phyloP scores from a whole-genome alignment of 306 rosid genomes.

The Inga oerstediana region DNA sequence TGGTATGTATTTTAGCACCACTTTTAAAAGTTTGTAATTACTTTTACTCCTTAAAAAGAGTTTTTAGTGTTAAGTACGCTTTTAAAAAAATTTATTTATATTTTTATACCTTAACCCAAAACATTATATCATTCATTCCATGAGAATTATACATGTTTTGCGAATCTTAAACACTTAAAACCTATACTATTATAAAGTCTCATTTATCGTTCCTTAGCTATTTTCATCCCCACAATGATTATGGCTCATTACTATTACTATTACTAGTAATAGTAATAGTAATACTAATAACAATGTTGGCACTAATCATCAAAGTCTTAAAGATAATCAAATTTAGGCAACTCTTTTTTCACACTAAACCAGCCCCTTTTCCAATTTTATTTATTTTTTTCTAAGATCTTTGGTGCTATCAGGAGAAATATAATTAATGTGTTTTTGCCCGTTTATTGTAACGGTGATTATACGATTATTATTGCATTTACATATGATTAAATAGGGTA shows the following conservation, averaged over 20 bases:
- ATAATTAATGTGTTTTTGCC: background rate
- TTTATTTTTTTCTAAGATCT: background rate
- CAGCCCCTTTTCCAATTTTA: background rate
- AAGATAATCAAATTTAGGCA: background rate
- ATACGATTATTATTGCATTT: no score
- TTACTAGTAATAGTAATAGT: no score
- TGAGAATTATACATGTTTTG: slow-evolving; percentile 28
- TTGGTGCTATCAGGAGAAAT: background rate
- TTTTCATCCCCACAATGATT: slow-evolving; percentile 15
- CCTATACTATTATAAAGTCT: background rate
- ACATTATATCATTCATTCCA: background rate
- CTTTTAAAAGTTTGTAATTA: no score
- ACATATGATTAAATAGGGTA: no score
- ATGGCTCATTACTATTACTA: slow-evolving; percentile 1
- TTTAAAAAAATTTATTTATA: no score
- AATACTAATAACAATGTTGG: background rate
- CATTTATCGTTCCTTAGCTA: slow-evolving; percentile 9
- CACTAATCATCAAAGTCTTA: slow-evolving; percentile 28
- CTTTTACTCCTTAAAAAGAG: no score
- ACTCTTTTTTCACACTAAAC: background rate
- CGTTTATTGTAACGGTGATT: no score
- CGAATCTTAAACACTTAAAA: slow-evolving; percentile 26
- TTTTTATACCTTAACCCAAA: no score
- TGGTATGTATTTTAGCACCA: no score
- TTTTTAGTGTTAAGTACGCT: no score